phyloP scores from a whole-genome alignment of 768 basidiomycete genomes.

The Termitomyces sp. region DNA sequence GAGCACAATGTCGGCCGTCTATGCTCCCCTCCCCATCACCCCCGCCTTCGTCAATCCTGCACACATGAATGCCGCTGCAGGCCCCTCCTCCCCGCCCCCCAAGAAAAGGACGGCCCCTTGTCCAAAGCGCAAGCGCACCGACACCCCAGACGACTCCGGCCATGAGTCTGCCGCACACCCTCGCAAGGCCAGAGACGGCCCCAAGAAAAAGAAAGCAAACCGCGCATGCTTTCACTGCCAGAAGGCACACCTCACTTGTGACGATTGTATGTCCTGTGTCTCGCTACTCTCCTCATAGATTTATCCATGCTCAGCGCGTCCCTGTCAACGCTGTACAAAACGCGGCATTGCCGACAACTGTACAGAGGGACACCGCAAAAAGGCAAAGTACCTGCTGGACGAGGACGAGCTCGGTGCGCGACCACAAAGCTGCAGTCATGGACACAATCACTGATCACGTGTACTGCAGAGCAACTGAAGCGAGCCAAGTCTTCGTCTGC shows the following conservation, averaged over 20 bases:
- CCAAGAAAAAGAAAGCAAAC: constrained; percentile 93
- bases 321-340: constrained; percentile 94
- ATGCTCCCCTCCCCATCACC: constrained; percentile 32
- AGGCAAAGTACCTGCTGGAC: constrained; percentile 95
- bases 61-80: constrained; percentile 43
- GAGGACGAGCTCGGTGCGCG: constrained; percentile 85
- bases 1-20: constrained; percentile 31
- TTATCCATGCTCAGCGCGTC: constrained; percentile 62
- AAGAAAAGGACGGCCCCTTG: constrained; percentile 35
- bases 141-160: constrained; percentile 54
- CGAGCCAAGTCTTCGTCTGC: constrained; percentile 36
- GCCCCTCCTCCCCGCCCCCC: constrained; percentile 33
- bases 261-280: constrained; percentile 71
- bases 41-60: constrained; percentile 38
- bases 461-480: constrained; percentile 44
- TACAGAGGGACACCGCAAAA: constrained; percentile 94
- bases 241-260: constrained; percentile 97
- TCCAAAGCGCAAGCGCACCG: constrained; percentile 61
- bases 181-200: constrained; percentile 65
- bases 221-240: constrained; percentile 96
- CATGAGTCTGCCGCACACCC: constrained; percentile 40
- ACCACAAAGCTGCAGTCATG: constrained; percentile 15
- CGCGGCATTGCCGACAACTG: constrained; percentile 87
- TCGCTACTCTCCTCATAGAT: constrained; percentile 14
- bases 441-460: constrained; percentile 36